These are phyloP conservation scores for Hyparrhenia diplandra DNA, from an alignment of 176 grass and related monocot genomes.

Conservation along the genomic window DNA sequence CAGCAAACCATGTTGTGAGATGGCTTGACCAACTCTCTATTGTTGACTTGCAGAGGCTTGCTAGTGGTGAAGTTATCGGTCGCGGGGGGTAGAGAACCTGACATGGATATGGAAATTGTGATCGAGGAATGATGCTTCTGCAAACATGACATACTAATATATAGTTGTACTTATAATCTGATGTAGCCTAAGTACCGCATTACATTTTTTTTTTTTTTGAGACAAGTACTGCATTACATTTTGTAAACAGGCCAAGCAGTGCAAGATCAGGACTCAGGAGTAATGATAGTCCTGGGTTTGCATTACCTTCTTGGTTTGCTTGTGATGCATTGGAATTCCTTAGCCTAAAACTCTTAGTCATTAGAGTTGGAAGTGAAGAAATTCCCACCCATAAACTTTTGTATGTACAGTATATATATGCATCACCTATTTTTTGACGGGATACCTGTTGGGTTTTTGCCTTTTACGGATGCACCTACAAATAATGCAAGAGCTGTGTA, in stretches of 20 bases:
- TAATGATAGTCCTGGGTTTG: not conserved
- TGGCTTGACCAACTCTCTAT: slow-evolving; percentile 79
- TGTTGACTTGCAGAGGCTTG: slow-evolving; percentile 48
- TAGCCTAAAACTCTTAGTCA: slow-evolving; percentile 18
- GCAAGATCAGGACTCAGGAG: slow-evolving; percentile 11
- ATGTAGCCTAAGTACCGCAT: slow-evolving; percentile 13
- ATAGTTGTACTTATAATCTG: slow-evolving; percentile 5
- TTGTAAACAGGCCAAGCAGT: slow-evolving; percentile 28
- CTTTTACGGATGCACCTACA: not conserved
- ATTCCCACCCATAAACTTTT: slow-evolving; percentile 5
- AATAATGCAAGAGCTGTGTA: not conserved
- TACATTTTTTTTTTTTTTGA: too few species aligned
- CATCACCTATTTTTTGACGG: not conserved
- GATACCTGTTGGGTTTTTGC: not conserved
- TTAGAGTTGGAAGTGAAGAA: slow-evolving; percentile 34
- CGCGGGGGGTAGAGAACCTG: slow-evolving; percentile 29
- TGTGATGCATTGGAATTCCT: slow-evolving; percentile 28
- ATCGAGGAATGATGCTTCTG: slow-evolving; percentile 48
- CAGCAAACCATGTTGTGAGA: slow-evolving; percentile 76
- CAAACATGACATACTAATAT: not conserved
- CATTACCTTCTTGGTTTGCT: slow-evolving; percentile 22
- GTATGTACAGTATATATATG: slow-evolving; percentile 4
- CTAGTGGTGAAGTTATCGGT: slow-evolving; percentile 42
- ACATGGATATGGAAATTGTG: slow-evolving; percentile 83
- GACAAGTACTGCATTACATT: slow-evolving; percentile 31